Evolutionary conservation across 768 basidiomycete species (phyloP), one percentile per base, ranked within the genome.

Genomic region (Auricularia sp.): DNA sequence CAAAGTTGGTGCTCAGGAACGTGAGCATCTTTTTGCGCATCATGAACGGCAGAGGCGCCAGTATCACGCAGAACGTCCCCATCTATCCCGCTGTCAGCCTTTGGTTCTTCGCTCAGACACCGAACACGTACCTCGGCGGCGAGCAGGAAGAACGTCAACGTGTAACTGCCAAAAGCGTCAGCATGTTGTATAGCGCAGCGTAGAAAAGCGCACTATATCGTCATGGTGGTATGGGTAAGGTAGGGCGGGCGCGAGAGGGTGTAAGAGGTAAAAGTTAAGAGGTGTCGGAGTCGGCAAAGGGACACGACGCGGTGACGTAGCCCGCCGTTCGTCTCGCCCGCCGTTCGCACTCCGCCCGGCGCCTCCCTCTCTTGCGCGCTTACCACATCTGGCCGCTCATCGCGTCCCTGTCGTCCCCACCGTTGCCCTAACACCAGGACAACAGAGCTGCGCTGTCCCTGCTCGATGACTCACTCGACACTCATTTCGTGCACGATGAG

Each of bases 21-120:
- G 74, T 77, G 69, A 96, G 92, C 60, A 95, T 73, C 0, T 71
- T 71, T 78, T 89, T 87, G 72, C 84, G 84, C 67, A 92, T 68
- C 5, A 78, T 73, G 74, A 91, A 88, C 1, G 93, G 93, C n/a
- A 96, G 79, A 2, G 93, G 93, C 8, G 86, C 79, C 62, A 95
- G 90, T 67, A 97, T 83, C 67, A 90, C 51, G 69, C 87, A 90
- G 78, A 95, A 95, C 47, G 91, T 90, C 66, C 75, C 79, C 90
- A 93, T 92, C 83, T 87, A 39, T 44, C 8, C 16, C 47, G 11
- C 18, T 18, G 11, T 11, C 11, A 18, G 11, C 39, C 39, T 7
- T 42, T 14, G 5, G 47, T 18, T 6, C 8, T 8, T 1, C 47
- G 47, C 6, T 6, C 47, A 18, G 5, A 18, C 18, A 51, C 47